These are phyloP conservation scores for Fraxinus baroniana DNA, from an alignment of 305 asterid species.

Conservation along the genomic window DNA sequence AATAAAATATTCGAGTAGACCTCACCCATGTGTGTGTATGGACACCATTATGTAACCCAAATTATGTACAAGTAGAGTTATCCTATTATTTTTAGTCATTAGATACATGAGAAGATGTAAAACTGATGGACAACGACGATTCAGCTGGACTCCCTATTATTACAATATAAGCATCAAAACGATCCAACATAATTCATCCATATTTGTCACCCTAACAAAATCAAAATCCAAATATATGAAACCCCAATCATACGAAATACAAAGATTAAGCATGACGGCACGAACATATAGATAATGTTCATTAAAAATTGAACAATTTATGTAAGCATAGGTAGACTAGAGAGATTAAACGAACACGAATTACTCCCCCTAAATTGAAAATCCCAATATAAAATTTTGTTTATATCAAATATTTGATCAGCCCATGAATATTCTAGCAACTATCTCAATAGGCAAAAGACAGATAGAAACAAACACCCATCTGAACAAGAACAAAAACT, in stretches of 20 bases:
- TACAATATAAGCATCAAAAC: conserved; percentile 21
- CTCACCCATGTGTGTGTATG: no score
- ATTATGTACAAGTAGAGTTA: no score
- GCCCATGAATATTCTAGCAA: background rate
- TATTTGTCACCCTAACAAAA: conserved; percentile 12
- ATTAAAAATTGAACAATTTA: no score
- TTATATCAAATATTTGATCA: background rate
- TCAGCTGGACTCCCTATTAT: conserved; percentile 53
- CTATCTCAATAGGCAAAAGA: background rate
- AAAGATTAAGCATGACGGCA: background rate
- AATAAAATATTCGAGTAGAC: no score
- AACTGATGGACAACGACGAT: conserved; percentile 53
- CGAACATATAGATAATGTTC: no score
- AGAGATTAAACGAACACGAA: background rate
- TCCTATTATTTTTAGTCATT: no score
- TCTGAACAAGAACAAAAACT: background rate
- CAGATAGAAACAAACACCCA: background rate
- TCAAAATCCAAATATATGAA: background rate
- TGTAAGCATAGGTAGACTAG: background rate
- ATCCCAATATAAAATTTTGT: conserved; percentile 4
- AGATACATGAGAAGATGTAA: conserved; percentile 47
- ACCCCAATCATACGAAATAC: background rate
- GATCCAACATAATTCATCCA: background rate
- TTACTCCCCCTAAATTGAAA: background rate
- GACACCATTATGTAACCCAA: no score